A percentile compares a stretch with the other conserved stretches of the same genome.
Conservation (phyloP, 2,329 filamentous ascomycete genomes). For the Mycosphaerelloides madeirae region DNA sequence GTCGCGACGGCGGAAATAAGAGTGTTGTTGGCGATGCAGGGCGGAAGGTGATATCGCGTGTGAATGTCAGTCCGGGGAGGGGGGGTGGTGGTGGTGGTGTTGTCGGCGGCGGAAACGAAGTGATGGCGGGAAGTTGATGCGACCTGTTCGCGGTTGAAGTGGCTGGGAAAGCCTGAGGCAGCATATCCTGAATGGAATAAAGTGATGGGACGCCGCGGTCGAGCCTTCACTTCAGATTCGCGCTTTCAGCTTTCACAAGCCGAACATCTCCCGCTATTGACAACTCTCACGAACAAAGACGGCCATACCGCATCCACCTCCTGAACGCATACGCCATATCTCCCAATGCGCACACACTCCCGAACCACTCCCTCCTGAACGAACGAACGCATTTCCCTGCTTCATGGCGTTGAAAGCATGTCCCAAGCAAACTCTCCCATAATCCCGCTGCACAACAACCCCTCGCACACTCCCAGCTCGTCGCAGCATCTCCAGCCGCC, state of each 20-base stretch:
- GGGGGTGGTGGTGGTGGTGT: constrained; percentile 1
- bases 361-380: too few species aligned
- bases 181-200: too few species aligned
- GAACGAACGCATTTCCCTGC: constrained; percentile 1
- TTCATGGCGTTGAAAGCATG: constrained; percentile 54
- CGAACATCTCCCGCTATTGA: too few species aligned
- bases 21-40: not conserved
- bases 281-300: too few species aligned
- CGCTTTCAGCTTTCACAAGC: too few species aligned
- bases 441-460: constrained; percentile 47
- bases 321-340: too few species aligned
- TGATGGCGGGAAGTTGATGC: not conserved
- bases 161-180: not conserved
- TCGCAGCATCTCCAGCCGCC: constrained; percentile 6
- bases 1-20: not conserved
- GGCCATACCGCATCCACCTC: too few species aligned
- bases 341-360: too few species aligned
- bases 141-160: not conserved
- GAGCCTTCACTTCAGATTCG: too few species aligned
- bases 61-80: not conserved
- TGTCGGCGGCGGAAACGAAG: not conserved
- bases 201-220: too few species aligned
- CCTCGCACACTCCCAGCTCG: constrained; percentile 9
- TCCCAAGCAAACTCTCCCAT: constrained; percentile 57
- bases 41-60: not conserved